A percentile compares a stretch with the other conserved stretches of the same genome.
Evolutionary conservation across 805 yeast species (phyloP).

Genomic region (Metschnikowia proteae): DNA sequence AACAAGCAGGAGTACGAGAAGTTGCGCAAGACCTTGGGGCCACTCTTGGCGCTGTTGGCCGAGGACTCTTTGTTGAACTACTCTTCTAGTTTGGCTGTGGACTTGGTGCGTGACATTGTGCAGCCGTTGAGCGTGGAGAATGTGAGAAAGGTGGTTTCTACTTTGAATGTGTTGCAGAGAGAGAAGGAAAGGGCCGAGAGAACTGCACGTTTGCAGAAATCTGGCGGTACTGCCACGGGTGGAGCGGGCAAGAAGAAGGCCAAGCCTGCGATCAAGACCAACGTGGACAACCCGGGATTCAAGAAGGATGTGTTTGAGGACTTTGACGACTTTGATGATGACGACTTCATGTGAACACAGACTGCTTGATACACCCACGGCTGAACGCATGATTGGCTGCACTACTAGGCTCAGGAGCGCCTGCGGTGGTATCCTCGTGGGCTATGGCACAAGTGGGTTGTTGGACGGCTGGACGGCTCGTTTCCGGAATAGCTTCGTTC

Average conservation of each 20-base stretch:
- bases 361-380: too few species aligned
- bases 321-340: conserved; percentile 67
- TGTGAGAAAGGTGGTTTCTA: conserved; percentile 78
- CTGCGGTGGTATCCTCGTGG: too few species aligned
- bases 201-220: conserved; percentile 73
- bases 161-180: conserved; percentile 73
- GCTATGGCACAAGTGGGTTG: too few species aligned
- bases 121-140: conserved; percentile 80
- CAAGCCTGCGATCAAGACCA: conserved; percentile 67
- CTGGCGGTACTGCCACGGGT: conserved; percentile 83
- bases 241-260: conserved; percentile 97
- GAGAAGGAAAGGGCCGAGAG: conserved; percentile 90
- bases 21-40: conserved; percentile 66
- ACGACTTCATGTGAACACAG: conserved; percentile 64
- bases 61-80: conserved; percentile 64
- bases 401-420: too few species aligned
- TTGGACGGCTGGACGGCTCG: too few species aligned
- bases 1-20: conserved; percentile 72
- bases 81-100: conserved; percentile 73
- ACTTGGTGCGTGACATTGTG: conserved; percentile 78
- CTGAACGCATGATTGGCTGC: too few species aligned
- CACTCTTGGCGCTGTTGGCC: conserved; percentile 57
- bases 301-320: conserved; percentile 63
- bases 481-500: too few species aligned
- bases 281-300: conserved; percentile 41